phyloP scores from a whole-genome alignment of 2,329 filamentous ascomycete genomes.

The Colletotrichum tamarilloi region DNA sequence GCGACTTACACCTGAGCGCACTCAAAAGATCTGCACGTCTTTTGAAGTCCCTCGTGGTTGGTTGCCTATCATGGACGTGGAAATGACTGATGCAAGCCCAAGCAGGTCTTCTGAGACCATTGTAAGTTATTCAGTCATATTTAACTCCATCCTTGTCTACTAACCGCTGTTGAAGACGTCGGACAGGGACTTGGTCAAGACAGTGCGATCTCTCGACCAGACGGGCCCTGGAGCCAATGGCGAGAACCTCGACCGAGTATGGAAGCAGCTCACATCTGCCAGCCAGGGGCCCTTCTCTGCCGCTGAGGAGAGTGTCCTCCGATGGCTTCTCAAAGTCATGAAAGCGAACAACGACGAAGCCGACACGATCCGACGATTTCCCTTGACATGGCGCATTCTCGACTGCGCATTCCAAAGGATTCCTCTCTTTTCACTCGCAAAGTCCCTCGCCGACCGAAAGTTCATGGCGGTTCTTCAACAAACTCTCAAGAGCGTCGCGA shows the following conservation, averaged over 20 bases:
- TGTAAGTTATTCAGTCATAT: conserved; percentile 3
- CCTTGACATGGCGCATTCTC: conserved; percentile 71
- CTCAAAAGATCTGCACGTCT: not conserved
- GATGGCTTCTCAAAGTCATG: conserved; percentile 74
- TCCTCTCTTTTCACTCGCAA: conserved; percentile 75
- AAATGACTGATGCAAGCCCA: conserved; percentile 22
- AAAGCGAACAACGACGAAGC: conserved; percentile 54
- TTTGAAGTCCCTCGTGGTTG: not conserved
- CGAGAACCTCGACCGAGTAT: conserved; percentile 61
- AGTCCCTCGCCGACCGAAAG: conserved; percentile 75
- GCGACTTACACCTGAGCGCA: not conserved
- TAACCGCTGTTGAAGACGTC: conserved; percentile 38
- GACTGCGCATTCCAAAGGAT: conserved; percentile 71
- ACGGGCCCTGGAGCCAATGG: conserved; percentile 55
- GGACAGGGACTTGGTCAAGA: conserved; percentile 57
- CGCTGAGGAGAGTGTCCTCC: conserved; percentile 67
- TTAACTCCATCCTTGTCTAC: not conserved
- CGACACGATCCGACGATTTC: conserved; percentile 65
- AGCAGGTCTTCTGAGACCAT: conserved; percentile 13
- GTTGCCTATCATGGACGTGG: conserved; percentile 30
- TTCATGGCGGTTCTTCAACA: conserved; percentile 75
- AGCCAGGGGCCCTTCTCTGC: conserved; percentile 59
- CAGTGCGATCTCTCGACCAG: conserved; percentile 67
- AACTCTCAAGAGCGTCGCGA: conserved; percentile 69
- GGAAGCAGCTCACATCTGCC: conserved; percentile 58